Evolutionary conservation across 805 yeast genomes (phyloP), one percentile per base, ranked within the genome.

Genomic region (Lachancea sp.): DNA sequence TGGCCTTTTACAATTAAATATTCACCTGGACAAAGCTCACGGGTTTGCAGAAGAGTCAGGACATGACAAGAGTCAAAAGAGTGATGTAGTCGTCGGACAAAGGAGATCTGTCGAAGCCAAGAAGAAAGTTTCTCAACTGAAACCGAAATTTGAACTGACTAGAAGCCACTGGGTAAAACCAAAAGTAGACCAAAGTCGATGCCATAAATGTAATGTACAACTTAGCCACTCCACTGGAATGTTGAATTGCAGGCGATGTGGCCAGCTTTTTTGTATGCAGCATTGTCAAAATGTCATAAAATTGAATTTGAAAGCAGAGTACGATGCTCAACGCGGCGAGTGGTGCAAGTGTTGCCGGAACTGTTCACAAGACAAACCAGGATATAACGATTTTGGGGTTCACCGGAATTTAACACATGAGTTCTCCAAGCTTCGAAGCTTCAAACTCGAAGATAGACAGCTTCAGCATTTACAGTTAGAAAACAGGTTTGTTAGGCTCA

Each of bases 211-310:
- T 78, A 0, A 65, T 74, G 34, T 49, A 60, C 13, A 86, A 77
- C 55, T 87, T 83, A 88, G 68, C 67, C 48, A 72, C 64, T 30
- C 31, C 7, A 41, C 35, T 11, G 54, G 50, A 13, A 20, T 83
- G 0, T 60, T 71, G 2, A 81, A 86, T 56, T 85, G 96, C 60
- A 64, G 90, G 18, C 74, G 73, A 48, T 88, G 96, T 63, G 96
- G 96, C 0, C 54, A 67, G 19, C 57, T 87, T 13, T 85, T 62
- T 54, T 87, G 96, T 57, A 71, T 72, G 44, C 60, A 56, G 21
- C 95, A 88, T 61, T 68, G 87, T 3, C 56, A 64, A 38, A 78
- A 68, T 49, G 66, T 70, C 38, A 69, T 77, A 33, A 74, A 70
- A 50, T 61, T 87, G 13, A 60, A 72, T 45, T 50, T 58, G n/a